Base-by-base conservation (phyloP, 2,329 filamentous ascomycete genomes). In the Rhynchosporium graminicola region DNA sequence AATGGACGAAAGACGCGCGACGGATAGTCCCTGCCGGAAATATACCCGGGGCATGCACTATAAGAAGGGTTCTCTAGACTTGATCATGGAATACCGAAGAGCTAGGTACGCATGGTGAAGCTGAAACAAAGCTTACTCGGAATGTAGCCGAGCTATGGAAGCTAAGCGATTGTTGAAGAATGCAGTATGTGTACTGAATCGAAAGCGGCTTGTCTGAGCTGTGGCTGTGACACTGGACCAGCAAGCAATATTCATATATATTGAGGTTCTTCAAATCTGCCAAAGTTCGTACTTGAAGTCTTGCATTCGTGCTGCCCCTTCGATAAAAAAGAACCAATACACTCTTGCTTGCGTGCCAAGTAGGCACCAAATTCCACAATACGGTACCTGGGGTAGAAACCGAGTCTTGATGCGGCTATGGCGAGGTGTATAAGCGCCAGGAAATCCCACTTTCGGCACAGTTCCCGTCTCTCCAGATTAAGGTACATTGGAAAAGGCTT, bases 401-500 rank as follows among this genome's bases (percentile, higher is more conserved):
- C 50, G 50, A 52, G 50, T 20, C 31, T 15, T 4, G 31, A n/a
- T 51, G 48, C 48, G 48, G 31, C 48, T 51, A 7, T 52, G 50
- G 26, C 28, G 50, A 51, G 31, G 20, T 20, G 20, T 20, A 36
- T 4, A 15, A n/a, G 13, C 13, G 42, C 7, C 50, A 12, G 33
- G 50, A 26, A 15, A n/a, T 26, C 20, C 20, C 20, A 3, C 8
- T 26, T 52, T 52, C 50, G 50, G 50, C 29, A 52, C 20, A 52
- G 50, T 52, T 52, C 50, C 50, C 50, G 50, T n/a, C 33, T 15
- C 50, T 52, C 50, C 50, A 38, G 26, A 52, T 15, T 38, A 20
- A 52, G 31, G 15, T 12, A 15, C n/a, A 20, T 20, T 20, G 20
- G 20, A 20, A 20, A 20, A 20, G 20, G 20, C 20, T 20, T 20